Conservation (phyloP, 495 filamentous ascomycete genomes). For the Polyplosphaeria fusca region DNA sequence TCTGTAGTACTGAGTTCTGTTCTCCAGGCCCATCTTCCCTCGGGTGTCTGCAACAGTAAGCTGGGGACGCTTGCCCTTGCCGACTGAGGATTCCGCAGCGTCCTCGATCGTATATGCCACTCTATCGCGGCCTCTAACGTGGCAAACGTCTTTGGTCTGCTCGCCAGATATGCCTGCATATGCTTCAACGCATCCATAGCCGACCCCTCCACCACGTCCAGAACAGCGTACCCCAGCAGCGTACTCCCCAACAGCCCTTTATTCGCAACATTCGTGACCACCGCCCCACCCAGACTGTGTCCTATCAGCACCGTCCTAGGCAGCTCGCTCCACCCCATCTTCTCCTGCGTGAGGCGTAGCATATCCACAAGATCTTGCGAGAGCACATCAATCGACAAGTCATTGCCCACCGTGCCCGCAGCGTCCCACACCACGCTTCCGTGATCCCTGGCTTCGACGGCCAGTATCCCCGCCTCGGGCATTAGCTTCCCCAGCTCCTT, state of each 20-base stretch:
- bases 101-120: constrained; percentile 91
- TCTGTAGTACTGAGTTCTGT: constrained; percentile 82
- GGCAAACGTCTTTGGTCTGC: constrained; percentile 73
- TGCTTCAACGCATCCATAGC: constrained; percentile 90
- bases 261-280: constrained; percentile 80
- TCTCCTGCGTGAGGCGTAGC: constrained; percentile 58
- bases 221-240: constrained; percentile 80
- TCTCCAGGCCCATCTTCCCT: constrained; percentile 71
- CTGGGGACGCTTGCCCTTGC: constrained; percentile 86
- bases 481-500: constrained; percentile 72
- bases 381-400: constrained; percentile 53
- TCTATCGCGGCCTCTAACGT: constrained; percentile 76
- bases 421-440: constrained; percentile 60
- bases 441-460: constrained; percentile 81
- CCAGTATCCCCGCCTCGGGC: constrained; percentile 78
- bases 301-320: constrained; percentile 81
- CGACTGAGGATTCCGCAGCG: constrained; percentile 75
- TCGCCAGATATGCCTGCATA: constrained; percentile 88
- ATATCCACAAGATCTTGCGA: constrained; percentile 69
- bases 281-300: constrained; percentile 94
- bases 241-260: constrained; percentile 59
- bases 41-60: constrained; percentile 56
- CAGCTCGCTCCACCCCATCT: constrained; percentile 67
- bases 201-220: constrained; percentile 92
- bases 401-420: constrained; percentile 36